Percentiles rank a stretch among this genome's conserved stretches.
These are phyloP conservation scores for Exserohilum rostratum DNA, from an alignment of 2,329 filamentous ascomycete genomes.

Conservation along the genomic window DNA sequence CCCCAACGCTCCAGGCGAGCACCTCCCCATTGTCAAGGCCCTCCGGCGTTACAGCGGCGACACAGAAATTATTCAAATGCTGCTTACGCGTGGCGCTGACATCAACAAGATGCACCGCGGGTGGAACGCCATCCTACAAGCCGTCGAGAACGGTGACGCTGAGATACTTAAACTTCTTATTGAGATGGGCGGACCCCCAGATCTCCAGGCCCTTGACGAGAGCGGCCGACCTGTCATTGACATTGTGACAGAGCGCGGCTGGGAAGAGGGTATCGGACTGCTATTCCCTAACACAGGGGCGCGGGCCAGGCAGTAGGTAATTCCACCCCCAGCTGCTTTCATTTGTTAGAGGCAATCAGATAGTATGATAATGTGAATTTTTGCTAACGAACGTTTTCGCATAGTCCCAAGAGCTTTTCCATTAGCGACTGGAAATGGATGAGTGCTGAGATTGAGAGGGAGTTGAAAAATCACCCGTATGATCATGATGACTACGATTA, in stretches of 20 bases:
- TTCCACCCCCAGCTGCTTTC: conserved; percentile 10
- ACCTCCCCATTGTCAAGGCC: conserved; percentile 73
- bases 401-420: conserved; percentile 16
- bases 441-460: conserved; percentile 7
- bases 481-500: conserved; percentile 8
- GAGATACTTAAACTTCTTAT: conserved; percentile 42
- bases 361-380: background rate
- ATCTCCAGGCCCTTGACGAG: conserved; percentile 41
- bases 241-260: conserved; percentile 44
- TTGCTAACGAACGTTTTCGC: background rate
- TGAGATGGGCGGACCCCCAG: conserved; percentile 42
- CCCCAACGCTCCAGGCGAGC: conserved; percentile 71
- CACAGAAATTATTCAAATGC: conserved; percentile 65
- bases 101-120: conserved; percentile 62
- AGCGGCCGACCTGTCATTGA: conserved; percentile 39
- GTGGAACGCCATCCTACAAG: conserved; percentile 45
- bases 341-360: background rate
- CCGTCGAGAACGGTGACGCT: conserved; percentile 45
- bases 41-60: conserved; percentile 66
- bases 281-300: conserved; percentile 36
- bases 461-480: conserved; percentile 1
- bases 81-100: conserved; percentile 68
- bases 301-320: conserved; percentile 37
- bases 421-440: conserved; percentile 21
- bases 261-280: conserved; percentile 44